A percentile compares a stretch with the other conserved stretches of the same genome.
These are phyloP conservation scores for Uncinocarpus reesii DNA, from an alignment of 2,329 filamentous ascomycete genomes.

Conservation along the genomic window DNA sequence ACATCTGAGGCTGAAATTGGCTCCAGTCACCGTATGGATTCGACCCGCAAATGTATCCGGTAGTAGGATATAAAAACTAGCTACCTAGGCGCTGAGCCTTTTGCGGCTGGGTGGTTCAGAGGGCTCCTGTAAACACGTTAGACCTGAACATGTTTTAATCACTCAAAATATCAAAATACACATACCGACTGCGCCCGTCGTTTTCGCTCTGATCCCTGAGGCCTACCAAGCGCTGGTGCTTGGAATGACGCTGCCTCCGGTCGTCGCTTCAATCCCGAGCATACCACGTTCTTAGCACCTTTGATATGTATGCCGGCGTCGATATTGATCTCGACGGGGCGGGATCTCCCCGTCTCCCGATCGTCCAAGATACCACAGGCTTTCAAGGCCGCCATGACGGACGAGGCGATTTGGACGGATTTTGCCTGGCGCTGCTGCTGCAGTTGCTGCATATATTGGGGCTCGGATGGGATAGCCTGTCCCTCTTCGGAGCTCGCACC, in stretches of 20 bases:
- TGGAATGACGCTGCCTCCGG: neutral
- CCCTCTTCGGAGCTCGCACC: neutral
- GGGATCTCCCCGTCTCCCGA: slow-evolving; percentile 13
- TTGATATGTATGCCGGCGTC: slow-evolving; percentile 25
- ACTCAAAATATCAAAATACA: neutral
- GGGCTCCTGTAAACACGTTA: slow-evolving; percentile 2
- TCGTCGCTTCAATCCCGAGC: slow-evolving; percentile 14
- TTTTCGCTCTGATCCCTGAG: slow-evolving; percentile 2
- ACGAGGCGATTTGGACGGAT: slow-evolving; percentile 21
- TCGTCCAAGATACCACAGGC: slow-evolving; percentile 16
- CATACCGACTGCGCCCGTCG: slow-evolving; percentile 15
- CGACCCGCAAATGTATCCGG: neutral
- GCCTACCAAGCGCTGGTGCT: neutral
- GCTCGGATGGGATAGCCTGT: slow-evolving; percentile 6
- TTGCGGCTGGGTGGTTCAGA: neutral
- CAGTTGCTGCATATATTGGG: slow-evolving; percentile 13
- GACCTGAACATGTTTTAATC: neutral
- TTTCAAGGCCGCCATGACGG: slow-evolving; percentile 21
- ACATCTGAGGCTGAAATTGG: neutral
- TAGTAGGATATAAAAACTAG: neutral
- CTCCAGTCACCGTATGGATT: neutral
- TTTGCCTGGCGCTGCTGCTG: slow-evolving; percentile 21
- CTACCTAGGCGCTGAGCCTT: neutral
- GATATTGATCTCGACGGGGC: slow-evolving; percentile 22
- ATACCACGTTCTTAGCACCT: slow-evolving; percentile 24